Conservation (phyloP, 305 asterid species). For the Fraxinus latifolia region DNA sequence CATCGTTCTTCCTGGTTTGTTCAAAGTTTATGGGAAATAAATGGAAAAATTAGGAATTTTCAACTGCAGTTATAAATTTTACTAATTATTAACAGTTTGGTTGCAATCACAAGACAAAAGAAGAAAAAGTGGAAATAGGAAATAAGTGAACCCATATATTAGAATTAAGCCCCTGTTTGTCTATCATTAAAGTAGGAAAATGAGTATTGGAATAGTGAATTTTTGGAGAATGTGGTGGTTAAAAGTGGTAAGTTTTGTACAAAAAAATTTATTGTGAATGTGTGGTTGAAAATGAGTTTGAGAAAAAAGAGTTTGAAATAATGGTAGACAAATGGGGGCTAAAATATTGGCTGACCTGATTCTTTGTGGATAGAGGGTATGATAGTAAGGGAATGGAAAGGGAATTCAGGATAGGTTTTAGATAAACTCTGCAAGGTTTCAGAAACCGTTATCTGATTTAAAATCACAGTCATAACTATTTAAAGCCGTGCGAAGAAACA, state of each 20-base stretch:
- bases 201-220: background rate
- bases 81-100: background rate
- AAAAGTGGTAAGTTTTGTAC: background rate
- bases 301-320: background rate
- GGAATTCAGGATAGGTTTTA: background rate
- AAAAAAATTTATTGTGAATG: background rate
- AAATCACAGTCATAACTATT: background rate
- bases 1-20: background rate
- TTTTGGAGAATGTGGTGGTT: background rate
- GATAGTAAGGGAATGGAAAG: background rate
- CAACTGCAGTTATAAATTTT: background rate
- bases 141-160: background rate
- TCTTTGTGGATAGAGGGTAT: background rate
- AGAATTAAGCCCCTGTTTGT: background rate
- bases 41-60: background rate
- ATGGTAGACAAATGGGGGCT: background rate
- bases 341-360: background rate
- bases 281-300: background rate
- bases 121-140: background rate
- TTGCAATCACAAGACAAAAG: background rate
- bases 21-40: background rate
- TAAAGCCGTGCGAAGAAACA: background rate
- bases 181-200: background rate
- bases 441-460: background rate
- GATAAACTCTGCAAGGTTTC: background rate